Percentiles rank a stretch among this genome's conserved stretches.
These are phyloP conservation scores for Zoysia japonica DNA, from an alignment of 176 grass and related monocot species.

Conservation along the genomic window DNA sequence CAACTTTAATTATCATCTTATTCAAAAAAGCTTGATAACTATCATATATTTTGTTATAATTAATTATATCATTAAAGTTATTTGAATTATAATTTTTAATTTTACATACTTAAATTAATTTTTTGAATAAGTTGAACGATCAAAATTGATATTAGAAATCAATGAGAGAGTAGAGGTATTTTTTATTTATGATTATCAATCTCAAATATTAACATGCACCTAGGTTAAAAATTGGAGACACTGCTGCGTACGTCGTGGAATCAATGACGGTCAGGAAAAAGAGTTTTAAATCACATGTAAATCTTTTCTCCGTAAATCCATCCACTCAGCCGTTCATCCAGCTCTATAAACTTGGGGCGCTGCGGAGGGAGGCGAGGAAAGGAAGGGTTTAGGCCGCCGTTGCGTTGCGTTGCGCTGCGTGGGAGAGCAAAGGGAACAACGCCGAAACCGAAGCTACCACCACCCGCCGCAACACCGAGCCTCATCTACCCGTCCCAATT, in stretches of 20 bases:
- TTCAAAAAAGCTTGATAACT: too few relatives aligned
- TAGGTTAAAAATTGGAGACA: neutral
- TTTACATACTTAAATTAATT: too few relatives aligned
- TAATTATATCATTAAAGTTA: too few relatives aligned
- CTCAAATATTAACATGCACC: too few relatives aligned
- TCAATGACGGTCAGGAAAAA: neutral
- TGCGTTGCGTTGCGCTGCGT: conserved; percentile 21
- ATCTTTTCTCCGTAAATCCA: conserved; percentile 17
- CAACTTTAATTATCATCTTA: too few relatives aligned
- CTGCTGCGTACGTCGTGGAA: neutral
- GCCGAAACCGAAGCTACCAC: conserved; percentile 45
- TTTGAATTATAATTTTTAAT: too few relatives aligned
- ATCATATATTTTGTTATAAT: too few relatives aligned
- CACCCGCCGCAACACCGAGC: conserved; percentile 8
- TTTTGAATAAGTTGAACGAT: too few relatives aligned
- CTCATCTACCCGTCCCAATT: neutral
- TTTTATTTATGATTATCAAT: too few relatives aligned
- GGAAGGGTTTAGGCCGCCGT: conserved; percentile 65
- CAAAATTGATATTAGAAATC: too few relatives aligned
- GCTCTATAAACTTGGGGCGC: conserved; percentile 49
- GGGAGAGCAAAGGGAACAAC: conserved; percentile 48
- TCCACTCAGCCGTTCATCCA: neutral
- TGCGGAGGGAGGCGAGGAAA: conserved; percentile 24
- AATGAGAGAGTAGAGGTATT: too few relatives aligned
- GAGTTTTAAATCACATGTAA: neutral